phyloP scores from a whole-genome alignment of 495 filamentous ascomycete genomes.

The Penicillium waksmanii region DNA sequence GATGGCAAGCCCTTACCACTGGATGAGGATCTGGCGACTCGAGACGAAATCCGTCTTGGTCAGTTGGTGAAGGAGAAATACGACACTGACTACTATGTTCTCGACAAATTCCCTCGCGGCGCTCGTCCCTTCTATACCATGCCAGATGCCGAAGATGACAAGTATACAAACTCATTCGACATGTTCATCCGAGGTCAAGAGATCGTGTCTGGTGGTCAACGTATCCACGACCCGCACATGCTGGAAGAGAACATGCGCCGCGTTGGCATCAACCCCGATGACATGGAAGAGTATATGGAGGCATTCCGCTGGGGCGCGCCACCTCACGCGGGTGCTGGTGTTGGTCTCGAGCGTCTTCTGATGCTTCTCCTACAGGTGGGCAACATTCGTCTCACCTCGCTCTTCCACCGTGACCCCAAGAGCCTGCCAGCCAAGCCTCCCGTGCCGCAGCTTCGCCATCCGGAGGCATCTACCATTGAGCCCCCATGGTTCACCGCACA shows the following conservation, averaged over 20 bases:
- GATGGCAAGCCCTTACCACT: slow-evolving; percentile 68
- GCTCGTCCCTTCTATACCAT: slow-evolving; percentile 77
- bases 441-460: slow-evolving; percentile 65
- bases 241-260: slow-evolving; percentile 78
- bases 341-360: slow-evolving; percentile 84
- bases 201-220: slow-evolving; percentile 88
- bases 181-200: slow-evolving; percentile 95
- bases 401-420: slow-evolving; percentile 85
- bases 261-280: slow-evolving; percentile 71
- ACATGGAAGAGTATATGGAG: slow-evolving; percentile 86
- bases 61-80: slow-evolving; percentile 83
- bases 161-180: slow-evolving; percentile 88
- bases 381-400: slow-evolving; percentile 84
- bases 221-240: slow-evolving; percentile 79
- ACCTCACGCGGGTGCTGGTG: slow-evolving; percentile 87
- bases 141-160: slow-evolving; percentile 74
- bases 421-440: slow-evolving; percentile 65
- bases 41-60: slow-evolving; percentile 86
- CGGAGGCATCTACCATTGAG: slow-evolving; percentile 75
- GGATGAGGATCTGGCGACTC: slow-evolving; percentile 78
- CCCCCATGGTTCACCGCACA: slow-evolving; percentile 58
- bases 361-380: slow-evolving; percentile 84
- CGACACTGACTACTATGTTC: slow-evolving; percentile 48
- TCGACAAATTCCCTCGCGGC: slow-evolving; percentile 1
- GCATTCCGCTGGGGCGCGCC: slow-evolving; percentile 88